These are phyloP conservation scores for Crotalaria pallida DNA, from an alignment of 306 rosid species.

Conservation along the genomic window DNA sequence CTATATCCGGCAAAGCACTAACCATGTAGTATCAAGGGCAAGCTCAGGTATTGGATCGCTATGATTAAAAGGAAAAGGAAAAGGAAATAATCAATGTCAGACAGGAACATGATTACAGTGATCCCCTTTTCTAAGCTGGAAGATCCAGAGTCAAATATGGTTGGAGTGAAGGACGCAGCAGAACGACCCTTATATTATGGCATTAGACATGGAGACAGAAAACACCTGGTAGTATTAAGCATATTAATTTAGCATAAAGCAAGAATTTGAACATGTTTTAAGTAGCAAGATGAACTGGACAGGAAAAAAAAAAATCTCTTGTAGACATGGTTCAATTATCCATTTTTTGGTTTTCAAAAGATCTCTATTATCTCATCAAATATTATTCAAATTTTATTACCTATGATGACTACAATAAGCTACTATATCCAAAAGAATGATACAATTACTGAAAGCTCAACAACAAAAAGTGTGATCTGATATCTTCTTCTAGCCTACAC, in stretches of 20 bases:
- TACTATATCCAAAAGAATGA: conserved; percentile 40
- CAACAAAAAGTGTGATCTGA: neutral
- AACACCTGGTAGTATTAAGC: neutral
- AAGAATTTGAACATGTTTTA: neutral
- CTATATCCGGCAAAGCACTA: too few species aligned
- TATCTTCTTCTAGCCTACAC: conserved; percentile 46
- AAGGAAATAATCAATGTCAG: neutral
- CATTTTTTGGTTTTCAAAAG: neutral
- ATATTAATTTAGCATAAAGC: neutral
- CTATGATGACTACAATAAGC: conserved; percentile 6
- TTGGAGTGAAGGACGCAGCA: neutral
- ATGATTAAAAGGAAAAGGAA: neutral
- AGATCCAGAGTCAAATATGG: conserved; percentile 12
- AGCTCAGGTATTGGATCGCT: neutral
- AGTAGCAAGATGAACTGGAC: neutral
- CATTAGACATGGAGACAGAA: neutral
- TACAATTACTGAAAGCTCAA: neutral
- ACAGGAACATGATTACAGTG: neutral
- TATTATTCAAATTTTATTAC: conserved; percentile 6
- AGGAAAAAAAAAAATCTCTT: neutral
- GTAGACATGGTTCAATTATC: neutral
- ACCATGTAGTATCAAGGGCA: too few species aligned
- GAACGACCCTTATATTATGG: neutral
- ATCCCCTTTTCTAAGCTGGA: neutral
- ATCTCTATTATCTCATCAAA: neutral